Evolutionary conservation across 1,139 yeast genomes (phyloP), one percentile per base, ranked within the genome.

Genomic region (Diutina pseudorugosa): DNA sequence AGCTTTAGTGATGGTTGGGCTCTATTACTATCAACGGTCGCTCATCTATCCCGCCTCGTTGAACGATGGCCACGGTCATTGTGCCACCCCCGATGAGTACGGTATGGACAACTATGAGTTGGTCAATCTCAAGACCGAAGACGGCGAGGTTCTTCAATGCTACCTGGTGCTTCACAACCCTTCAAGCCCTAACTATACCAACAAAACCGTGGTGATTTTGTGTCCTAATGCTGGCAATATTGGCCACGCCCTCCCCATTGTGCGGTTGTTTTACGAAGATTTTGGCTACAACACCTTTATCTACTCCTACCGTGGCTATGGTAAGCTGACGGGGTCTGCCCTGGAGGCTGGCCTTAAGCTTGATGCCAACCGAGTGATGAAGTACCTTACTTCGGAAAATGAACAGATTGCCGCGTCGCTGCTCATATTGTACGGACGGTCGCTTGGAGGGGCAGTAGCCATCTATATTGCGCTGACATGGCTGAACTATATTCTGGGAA

Each of bases 191-290:
- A 57, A 61, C 11, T 82, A 83, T 55, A 65, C 73, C 40, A 75
- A 79, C 58, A 84, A 85, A 57, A 91, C 98, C 0, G 76, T 93
- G 8, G 63, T 94, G 50, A 76, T 93, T 36, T 73, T 90, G 53
- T 84, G 90, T 47, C 98, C 98, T 3, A 93, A 93, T 67, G 98
- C 98, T 2, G 98, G 98, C 4, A 93, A 94, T 65, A 93, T 93
- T 54, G 98, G 98, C 41, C 93, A 89, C 64, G 84, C 90, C 21
- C 71, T 93, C 53, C 97, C 98, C 1, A 78, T 90, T 7, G 95
- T 87, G 1, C 76, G 83, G 52, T 69, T 85, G 16, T 82, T 93
- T 58, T 87, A 80, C 66, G 70, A 75, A 53, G 72, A 76, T 50
- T 75, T 86, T 65, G 79, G 81, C 14, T 82, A 83, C 66, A 90